Conservation (phyloP, 495 filamentous ascomycete genomes). For the Hypoxylon cercidicola region DNA sequence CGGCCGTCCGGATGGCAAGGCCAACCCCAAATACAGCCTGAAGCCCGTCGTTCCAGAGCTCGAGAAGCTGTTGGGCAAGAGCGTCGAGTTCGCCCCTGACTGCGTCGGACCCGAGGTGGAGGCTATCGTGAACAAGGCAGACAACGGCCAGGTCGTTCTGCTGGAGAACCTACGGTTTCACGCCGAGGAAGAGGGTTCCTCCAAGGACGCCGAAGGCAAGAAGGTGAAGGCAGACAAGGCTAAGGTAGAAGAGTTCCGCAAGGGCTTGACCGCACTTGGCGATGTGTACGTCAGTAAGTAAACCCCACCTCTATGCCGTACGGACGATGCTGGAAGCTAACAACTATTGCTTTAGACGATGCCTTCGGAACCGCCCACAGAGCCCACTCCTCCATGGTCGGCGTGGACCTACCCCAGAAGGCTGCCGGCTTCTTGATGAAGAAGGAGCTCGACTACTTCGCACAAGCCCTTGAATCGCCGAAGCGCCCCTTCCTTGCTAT, state of each 20-base stretch:
- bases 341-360: conserved; percentile 71
- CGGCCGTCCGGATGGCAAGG: conserved; percentile 91
- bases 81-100: conserved; percentile 89
- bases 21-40: conserved; percentile 90
- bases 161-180: conserved; percentile 99
- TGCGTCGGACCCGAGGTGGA: conserved; percentile 91
- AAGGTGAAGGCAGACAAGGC: conserved; percentile 97
- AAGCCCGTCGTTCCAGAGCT: conserved; percentile 92
- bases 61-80: conserved; percentile 84
- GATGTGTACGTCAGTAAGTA: conserved; percentile 95
- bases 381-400: conserved; percentile 99
- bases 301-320: background rate
- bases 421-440: conserved; percentile 98
- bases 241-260: conserved; percentile 91
- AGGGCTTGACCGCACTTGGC: conserved; percentile 91
- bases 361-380: conserved; percentile 99
- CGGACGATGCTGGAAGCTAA: conserved; percentile 3
- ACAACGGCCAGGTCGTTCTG: conserved; percentile 85
- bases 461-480: conserved; percentile 92
- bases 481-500: conserved; percentile 98
- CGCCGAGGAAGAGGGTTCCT: conserved; percentile 95
- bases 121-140: conserved; percentile 85
- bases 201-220: conserved; percentile 90
- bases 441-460: conserved; percentile 99
- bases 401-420: conserved; percentile 92